Base-by-base conservation (phyloP, 768 basidiomycete genomes). In the Boletus rubroflammeus region DNA sequence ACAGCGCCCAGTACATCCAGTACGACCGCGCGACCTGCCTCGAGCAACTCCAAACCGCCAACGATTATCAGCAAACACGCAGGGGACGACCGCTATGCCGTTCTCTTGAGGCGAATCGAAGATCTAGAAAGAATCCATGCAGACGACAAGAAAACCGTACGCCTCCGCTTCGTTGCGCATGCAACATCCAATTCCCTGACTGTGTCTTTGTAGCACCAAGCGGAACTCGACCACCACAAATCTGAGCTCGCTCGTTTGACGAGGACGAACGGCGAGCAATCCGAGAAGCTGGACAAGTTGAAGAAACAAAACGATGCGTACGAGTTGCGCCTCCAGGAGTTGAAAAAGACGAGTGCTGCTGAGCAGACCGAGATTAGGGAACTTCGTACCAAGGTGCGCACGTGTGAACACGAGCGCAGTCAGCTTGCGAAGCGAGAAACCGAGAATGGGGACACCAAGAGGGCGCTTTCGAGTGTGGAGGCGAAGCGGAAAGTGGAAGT, bases 301-400 rank as follows among this genome's bases (percentile, higher is more conserved):
- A 85, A 79, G 75, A 86, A 81, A 63, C 84, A 84, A 54, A 78
- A 74, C 28, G 80, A 82, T 4, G 53, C 71, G 5, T 76, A 83
- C 41, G 86, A 88, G 29, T 57, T 68, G n/a, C 80, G 82, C 38
- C 60, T 87, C 3, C 81, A 83, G 38, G 87, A 87, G 46, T 71
- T 84, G 55, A 86, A 81, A 67, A 82, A 78, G 60, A 52, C 68
- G 19, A 70, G 73, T 17, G 55, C 68, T 0, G 56, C 72, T 0
- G 84, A 86, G 53, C 81, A 86, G 61, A 68, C 73, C 0, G 86
- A 89, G 65, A 64, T 87, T 63, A 88, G 82, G 61, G 85, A 83
- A 21, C 65, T 86, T 5, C 79, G 81, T 15, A 63, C 74, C 36
- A 88, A 84, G 67, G 71, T 88, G 29, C 77, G 82, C 17, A 64